phyloP scores from a whole-genome alignment of 108 stramenopile species.

The Stephanodiscus minutulus region DNA sequence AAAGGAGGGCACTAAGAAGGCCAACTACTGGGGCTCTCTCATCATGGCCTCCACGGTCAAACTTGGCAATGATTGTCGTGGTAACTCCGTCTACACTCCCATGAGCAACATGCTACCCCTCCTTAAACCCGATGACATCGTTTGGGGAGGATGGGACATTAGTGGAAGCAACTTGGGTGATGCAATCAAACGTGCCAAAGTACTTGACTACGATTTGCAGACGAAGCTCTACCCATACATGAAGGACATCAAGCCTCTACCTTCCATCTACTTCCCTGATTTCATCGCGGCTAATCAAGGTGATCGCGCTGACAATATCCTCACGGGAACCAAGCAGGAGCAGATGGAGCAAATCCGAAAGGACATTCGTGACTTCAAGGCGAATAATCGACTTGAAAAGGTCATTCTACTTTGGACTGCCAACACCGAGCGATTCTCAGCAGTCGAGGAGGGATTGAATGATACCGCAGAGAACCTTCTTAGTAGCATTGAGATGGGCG shows the following conservation, averaged over 20 bases:
- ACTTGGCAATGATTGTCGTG: slow-evolving; percentile 81
- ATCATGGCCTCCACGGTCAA: slow-evolving; percentile 93
- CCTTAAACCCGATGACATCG: slow-evolving; percentile 92
- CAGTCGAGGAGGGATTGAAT: slow-evolving; percentile 92
- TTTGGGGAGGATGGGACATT: slow-evolving; percentile 99
- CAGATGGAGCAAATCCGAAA: slow-evolving; percentile 92
- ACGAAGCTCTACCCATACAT: slow-evolving; percentile 91
- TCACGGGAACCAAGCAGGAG: slow-evolving; percentile 91
- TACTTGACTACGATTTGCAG: slow-evolving; percentile 93
- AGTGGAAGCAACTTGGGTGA: slow-evolving; percentile 88
- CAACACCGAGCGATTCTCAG: slow-evolving; percentile 97
- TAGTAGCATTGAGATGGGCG: slow-evolving; percentile 85
- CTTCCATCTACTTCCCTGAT: slow-evolving; percentile 92
- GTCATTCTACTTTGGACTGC: slow-evolving; percentile 98
- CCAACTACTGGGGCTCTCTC: slow-evolving; percentile 97
- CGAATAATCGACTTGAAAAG: slow-evolving; percentile 84
- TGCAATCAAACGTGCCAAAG: slow-evolving; percentile 90
- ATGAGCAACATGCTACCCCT: slow-evolving; percentile 93
- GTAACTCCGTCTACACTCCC: slow-evolving; percentile 90
- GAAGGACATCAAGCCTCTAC: slow-evolving; percentile 89
- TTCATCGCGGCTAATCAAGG: slow-evolving; percentile 99
- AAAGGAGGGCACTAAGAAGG: slow-evolving; percentile 83
- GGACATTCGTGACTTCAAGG: slow-evolving; percentile 94
- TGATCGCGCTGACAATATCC: slow-evolving; percentile 94
- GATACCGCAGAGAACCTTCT: slow-evolving; percentile 92